phyloP scores from a whole-genome alignment of 2,329 filamentous ascomycete species.

The Aspergillus chevalieri region DNA sequence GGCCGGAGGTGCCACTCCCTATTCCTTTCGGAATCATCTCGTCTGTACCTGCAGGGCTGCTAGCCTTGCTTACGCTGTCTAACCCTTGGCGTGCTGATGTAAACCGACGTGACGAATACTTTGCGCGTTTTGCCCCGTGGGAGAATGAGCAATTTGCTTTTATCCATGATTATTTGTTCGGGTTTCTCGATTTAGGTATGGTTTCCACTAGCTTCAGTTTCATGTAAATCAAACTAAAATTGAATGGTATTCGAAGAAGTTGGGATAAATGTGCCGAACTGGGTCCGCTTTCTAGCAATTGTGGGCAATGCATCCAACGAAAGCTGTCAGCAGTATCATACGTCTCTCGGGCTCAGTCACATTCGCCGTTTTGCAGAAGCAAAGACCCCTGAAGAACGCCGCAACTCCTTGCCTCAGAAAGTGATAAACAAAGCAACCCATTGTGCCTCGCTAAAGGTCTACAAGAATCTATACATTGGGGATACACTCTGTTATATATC shows the following conservation, averaged over 20 bases:
- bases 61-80: too few relatives aligned
- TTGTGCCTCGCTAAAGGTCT: too few relatives aligned
- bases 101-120: background rate
- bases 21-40: too few relatives aligned
- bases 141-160: background rate
- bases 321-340: background rate
- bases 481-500: background rate
- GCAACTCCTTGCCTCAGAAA: too few relatives aligned
- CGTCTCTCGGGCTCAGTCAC: background rate
- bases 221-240: background rate
- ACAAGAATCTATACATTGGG: too few relatives aligned
- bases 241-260: background rate
- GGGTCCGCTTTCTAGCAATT: background rate
- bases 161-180: background rate
- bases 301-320: too few relatives aligned
- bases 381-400: background rate
- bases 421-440: background rate
- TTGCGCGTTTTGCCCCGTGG: background rate
- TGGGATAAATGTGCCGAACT: background rate
- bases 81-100: too few relatives aligned
- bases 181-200: background rate
- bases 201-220: background rate
- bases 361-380: background rate
- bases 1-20: too few relatives aligned
- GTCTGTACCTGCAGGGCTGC: too few relatives aligned